Base-by-base conservation (phyloP, 2,329 filamentous ascomycete genomes). In the Clarireedia monteithiana region DNA sequence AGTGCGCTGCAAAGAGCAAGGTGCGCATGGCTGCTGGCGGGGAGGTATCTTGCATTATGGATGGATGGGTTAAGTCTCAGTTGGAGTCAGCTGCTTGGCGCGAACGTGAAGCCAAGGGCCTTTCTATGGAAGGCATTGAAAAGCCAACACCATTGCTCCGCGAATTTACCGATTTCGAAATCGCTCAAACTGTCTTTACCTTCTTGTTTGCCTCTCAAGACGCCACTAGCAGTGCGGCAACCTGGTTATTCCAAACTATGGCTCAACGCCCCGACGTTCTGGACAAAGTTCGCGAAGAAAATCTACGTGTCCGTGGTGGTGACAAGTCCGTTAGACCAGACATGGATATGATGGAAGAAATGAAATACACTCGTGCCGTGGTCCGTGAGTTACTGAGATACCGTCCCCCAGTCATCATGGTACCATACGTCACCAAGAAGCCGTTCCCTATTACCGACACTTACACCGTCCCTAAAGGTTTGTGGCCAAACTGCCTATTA, bases 201-300 rank as follows among this genome's bases (percentile, higher is more conserved):
- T 96, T 97, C 78, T 80, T 97, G 59, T 97, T 97, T 73, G 92
- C 94, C 59, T 96, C 91, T 3, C 94, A 97, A 74, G 94, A 99
- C 72, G 94, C 94, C 63, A 96, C 94, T 60, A 94, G 88, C 74
- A 95, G 89, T 67, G 92, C 94, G 59, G 84, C 82, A 67, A 96
- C 91, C 53, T 97, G 94, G 91, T 75, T 97, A 62, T 96, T 96
- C 80, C 94, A 99, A 76, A 82, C 90, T 67, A 85, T 90, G 76
- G 91, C 94, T 48, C 90, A 97, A 74, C 86, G 91, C 62, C 92
- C 92, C n/a, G 92, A 97, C 58, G 79, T 95, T 53, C 79, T 97
- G 54, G 88, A 92, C 68, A 89, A 89, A 66, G 82, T 99, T 55
- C 89, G 92, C 47, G 91, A 95, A 68, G 94, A 99, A 77, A 95